These are phyloP conservation scores for Setomelanomma holmii DNA, from an alignment of 2,329 filamentous ascomycete species.

Conservation along the genomic window DNA sequence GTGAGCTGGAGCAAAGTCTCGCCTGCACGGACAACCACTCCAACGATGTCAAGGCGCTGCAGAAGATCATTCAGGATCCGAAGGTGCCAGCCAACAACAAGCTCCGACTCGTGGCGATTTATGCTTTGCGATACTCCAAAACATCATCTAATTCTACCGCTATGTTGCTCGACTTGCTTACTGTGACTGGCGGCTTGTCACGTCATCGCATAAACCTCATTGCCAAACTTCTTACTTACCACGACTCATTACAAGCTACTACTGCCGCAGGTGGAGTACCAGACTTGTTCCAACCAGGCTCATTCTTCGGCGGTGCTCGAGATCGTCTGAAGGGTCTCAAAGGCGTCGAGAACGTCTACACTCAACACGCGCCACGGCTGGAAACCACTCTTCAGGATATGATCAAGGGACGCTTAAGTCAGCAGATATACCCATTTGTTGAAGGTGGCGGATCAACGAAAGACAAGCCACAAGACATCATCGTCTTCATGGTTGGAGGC, in stretches of 20 bases:
- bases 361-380: constrained; percentile 89
- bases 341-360: constrained; percentile 98
- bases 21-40: constrained; percentile 97
- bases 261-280: constrained; percentile 81
- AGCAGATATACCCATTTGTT: constrained; percentile 90
- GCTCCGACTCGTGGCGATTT: constrained; percentile 88
- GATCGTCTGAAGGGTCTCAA: constrained; percentile 93
- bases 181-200: constrained; percentile 81
- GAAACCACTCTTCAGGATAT: constrained; percentile 89
- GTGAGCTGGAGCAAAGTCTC: constrained; percentile 94
- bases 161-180: constrained; percentile 84
- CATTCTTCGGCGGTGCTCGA: constrained; percentile 87
- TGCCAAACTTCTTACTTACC: constrained; percentile 81
- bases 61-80: constrained; percentile 83
- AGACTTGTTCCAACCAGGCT: constrained; percentile 86
- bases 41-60: constrained; percentile 88
- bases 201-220: constrained; percentile 79
- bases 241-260: constrained; percentile 79
- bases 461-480: constrained; percentile 95
- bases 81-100: constrained; percentile 82
- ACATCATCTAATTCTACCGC: constrained; percentile 83
- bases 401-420: constrained; percentile 87
- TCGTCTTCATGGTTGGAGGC: constrained; percentile 93
- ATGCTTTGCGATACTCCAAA: constrained; percentile 89
- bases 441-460: constrained; percentile 85